These are phyloP conservation scores for Neurospora discreta DNA, from an alignment of 495 filamentous ascomycete genomes.

Conservation along the genomic window DNA sequence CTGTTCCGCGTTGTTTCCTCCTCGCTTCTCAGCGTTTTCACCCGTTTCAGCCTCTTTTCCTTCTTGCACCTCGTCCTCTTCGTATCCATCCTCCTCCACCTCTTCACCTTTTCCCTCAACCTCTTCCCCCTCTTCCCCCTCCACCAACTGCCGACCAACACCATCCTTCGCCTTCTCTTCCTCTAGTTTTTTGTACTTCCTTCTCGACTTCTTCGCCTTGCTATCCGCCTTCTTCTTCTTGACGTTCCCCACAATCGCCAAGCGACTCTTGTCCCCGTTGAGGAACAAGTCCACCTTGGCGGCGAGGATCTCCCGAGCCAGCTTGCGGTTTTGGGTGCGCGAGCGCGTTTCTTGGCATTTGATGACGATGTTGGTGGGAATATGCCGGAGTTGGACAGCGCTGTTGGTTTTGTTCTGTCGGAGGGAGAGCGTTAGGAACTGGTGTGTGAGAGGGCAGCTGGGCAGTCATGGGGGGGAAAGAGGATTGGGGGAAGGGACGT, in stretches of 20 bases:
- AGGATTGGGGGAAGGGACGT: slow-evolving; percentile 8
- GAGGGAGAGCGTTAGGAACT: neutral
- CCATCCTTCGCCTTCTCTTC: slow-evolving; percentile 20
- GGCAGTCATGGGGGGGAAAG: neutral
- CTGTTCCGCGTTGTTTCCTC: neutral
- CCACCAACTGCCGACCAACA: neutral
- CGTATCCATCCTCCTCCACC: neutral
- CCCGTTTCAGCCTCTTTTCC: neutral
- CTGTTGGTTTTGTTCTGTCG: slow-evolving; percentile 88
- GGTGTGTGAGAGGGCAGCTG: too few species aligned
- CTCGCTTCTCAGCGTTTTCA: neutral
- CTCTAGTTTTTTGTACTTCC: slow-evolving; percentile 39
- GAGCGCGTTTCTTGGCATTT: slow-evolving; percentile 90
- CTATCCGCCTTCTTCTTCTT: slow-evolving; percentile 39
- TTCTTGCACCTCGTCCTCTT: slow-evolving; percentile 6
- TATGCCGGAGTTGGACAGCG: slow-evolving; percentile 85
- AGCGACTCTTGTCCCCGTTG: slow-evolving; percentile 34
- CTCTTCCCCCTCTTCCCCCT: neutral
- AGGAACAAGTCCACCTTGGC: slow-evolving; percentile 58
- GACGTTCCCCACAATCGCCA: slow-evolving; percentile 27
- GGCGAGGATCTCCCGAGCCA: slow-evolving; percentile 67
- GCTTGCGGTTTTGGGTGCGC: slow-evolving; percentile 77
- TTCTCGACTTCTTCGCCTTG: slow-evolving; percentile 35
- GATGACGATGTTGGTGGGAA: slow-evolving; percentile 78
- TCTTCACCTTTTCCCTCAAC: neutral